These are phyloP conservation scores for Zoysia matrella DNA, from an alignment of 202 grass and related monocot species.

Conservation along the genomic window DNA sequence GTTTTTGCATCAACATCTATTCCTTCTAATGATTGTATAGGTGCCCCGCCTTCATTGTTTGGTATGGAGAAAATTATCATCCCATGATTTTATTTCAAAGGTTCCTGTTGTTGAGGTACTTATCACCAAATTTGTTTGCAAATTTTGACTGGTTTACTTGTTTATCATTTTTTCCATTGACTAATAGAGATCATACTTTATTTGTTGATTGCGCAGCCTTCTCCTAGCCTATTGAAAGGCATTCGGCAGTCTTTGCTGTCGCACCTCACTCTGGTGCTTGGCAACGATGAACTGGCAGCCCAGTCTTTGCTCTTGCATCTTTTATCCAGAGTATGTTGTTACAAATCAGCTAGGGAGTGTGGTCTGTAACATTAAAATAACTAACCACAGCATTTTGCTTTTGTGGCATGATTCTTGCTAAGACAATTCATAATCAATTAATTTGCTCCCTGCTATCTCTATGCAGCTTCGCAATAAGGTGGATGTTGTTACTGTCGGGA, in stretches of 20 bases:
- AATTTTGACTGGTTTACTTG: not conserved
- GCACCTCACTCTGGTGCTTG: constrained; percentile 69
- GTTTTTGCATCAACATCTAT: constrained; percentile 28
- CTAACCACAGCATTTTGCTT: not conserved
- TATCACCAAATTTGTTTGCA: constrained; percentile 4
- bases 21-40: constrained; percentile 23
- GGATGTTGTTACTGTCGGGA: constrained; percentile 84
- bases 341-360: not conserved
- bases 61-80: constrained; percentile 72
- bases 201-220: constrained; percentile 69
- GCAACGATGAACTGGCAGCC: constrained; percentile 80
- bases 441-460: not conserved
- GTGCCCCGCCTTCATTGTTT: constrained; percentile 98
- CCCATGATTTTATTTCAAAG: constrained; percentile 70
- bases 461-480: constrained; percentile 75
- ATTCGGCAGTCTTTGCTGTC: constrained; percentile 80
- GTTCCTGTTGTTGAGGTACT: constrained; percentile 62
- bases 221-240: constrained; percentile 60
- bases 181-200: constrained; percentile 1
- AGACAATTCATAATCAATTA: constrained; percentile 30
- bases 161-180: not conserved
- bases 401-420: constrained; percentile 9
- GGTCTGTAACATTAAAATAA: not conserved
- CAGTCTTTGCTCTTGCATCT: constrained; percentile 90
- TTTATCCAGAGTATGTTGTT: constrained; percentile 76